Evolutionary conservation across 371 early-diverging fungal species (phyloP).

Genomic region (Rhizopus stolonifer): DNA sequence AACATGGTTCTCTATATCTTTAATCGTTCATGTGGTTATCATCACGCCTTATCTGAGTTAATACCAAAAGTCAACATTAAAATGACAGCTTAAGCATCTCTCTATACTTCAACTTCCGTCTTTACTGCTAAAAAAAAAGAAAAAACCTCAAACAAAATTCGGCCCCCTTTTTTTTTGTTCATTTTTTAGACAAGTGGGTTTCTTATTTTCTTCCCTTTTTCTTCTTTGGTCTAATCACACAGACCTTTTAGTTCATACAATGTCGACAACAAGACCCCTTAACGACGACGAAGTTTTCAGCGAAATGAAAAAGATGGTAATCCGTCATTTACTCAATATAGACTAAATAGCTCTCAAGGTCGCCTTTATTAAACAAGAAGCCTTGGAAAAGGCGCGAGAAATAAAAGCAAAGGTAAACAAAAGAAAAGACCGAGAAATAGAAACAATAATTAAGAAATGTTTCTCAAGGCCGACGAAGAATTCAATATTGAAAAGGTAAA

Average conservation of each 20-base stretch:
- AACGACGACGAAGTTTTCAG: constrained; percentile 90
- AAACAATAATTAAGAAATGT: background rate
- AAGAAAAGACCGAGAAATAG: background rate
- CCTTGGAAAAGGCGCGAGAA: constrained; percentile 96
- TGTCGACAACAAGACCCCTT: constrained; percentile 62
- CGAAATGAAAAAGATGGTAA: constrained; percentile 91
- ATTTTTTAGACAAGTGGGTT: background rate
- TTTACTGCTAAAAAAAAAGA: too few relatives aligned
- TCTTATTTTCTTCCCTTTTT: background rate
- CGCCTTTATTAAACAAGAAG: constrained; percentile 97
- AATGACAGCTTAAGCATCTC: too few relatives aligned
- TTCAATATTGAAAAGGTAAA: constrained; percentile 97
- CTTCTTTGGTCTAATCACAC: background rate
- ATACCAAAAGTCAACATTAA: too few relatives aligned
- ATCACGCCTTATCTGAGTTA: too few relatives aligned
- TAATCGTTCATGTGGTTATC: too few relatives aligned
- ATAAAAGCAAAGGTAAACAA: constrained; percentile 94
- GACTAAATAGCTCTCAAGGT: constrained; percentile 42
- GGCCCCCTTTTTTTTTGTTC: too few relatives aligned
- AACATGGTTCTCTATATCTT: too few relatives aligned
- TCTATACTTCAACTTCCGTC: background rate
- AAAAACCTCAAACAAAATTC: too few relatives aligned
- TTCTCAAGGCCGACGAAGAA: constrained; percentile 88
- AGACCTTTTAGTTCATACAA: constrained; percentile 7
- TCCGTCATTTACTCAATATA: background rate